Conservation (phyloP, 1,139 yeast genomes). For the Chernovozyma aurita region DNA sequence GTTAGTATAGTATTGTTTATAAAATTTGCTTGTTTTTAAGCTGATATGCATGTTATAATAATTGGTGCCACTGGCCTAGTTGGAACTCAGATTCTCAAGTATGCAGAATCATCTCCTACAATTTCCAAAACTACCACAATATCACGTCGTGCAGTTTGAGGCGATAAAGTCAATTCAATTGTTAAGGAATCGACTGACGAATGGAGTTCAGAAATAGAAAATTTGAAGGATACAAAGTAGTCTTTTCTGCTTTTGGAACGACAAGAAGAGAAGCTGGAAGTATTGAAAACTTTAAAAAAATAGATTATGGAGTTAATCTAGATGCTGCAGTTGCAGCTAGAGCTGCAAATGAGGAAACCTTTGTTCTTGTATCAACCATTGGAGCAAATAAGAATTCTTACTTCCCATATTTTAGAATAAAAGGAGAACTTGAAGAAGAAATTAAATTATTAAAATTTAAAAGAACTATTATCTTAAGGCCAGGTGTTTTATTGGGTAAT, state of each 20-base stretch:
- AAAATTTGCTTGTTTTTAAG: no score
- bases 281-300: constrained; percentile 51
- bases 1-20: no score
- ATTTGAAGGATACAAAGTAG: constrained; percentile 19
- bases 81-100: constrained; percentile 44
- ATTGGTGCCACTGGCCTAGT: constrained; percentile 64
- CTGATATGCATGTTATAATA: constrained; percentile 30
- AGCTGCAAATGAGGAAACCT: constrained; percentile 57
- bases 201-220: constrained; percentile 34
- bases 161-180: constrained; percentile 22
- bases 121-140: constrained; percentile 38
- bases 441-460: constrained; percentile 55
- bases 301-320: constrained; percentile 67
- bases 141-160: constrained; percentile 32
- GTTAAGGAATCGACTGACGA: constrained; percentile 33
- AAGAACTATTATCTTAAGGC: constrained; percentile 64
- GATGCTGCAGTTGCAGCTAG: constrained; percentile 68
- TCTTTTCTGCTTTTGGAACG: constrained; percentile 71
- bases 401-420: constrained; percentile 55
- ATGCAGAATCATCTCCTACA: constrained; percentile 25
- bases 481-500: constrained; percentile 64
- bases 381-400: constrained; percentile 54
- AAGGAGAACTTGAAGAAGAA: constrained; percentile 64
- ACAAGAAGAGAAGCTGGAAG: constrained; percentile 70
- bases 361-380: constrained; percentile 55